A percentile compares a stretch with the other conserved stretches of the same genome.
phyloP scores from a whole-genome alignment of 257 asterid species.

The Asclepias syriaca region DNA sequence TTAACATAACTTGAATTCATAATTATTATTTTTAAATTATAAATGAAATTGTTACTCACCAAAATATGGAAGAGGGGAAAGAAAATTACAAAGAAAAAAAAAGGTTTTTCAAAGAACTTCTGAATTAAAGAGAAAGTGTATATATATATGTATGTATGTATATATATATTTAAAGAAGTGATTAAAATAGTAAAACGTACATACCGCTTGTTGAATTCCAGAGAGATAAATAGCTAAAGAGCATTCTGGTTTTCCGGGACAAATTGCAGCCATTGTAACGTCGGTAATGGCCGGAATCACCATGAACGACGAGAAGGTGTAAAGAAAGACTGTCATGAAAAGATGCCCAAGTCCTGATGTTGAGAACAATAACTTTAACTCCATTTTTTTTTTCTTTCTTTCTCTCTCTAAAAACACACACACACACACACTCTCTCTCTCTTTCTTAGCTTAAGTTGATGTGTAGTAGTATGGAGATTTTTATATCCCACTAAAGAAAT shows the following conservation, averaged over 20 bases:
- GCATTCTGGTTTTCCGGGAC: conserved; percentile 76
- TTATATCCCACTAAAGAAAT: no score
- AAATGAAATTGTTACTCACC: no score
- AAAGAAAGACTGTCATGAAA: conserved; percentile 78
- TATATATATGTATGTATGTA: no score
- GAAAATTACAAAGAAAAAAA: no score
- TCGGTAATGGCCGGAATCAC: conserved; percentile 88
- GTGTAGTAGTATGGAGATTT: background rate
- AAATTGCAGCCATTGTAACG: conserved; percentile 73
- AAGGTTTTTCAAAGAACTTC: no score
- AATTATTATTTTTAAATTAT: no score
- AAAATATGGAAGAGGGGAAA: no score
- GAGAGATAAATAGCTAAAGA: conserved; percentile 82
- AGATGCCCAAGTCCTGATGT: conserved; percentile 64
- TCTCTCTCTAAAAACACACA: background rate
- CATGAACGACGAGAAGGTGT: conserved; percentile 70
- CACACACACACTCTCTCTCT: background rate
- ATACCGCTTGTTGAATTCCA: conserved; percentile 84
- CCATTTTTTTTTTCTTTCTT: conserved; percentile 19
- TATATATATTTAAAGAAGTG: no score
- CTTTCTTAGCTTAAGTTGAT: background rate
- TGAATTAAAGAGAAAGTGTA: no score
- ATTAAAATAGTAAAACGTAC: background rate
- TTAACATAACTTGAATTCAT: no score
- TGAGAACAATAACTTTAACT: conserved; percentile 18